Base-by-base conservation (phyloP, 768 basidiomycete species). In the Leccinum pellstonianum region DNA sequence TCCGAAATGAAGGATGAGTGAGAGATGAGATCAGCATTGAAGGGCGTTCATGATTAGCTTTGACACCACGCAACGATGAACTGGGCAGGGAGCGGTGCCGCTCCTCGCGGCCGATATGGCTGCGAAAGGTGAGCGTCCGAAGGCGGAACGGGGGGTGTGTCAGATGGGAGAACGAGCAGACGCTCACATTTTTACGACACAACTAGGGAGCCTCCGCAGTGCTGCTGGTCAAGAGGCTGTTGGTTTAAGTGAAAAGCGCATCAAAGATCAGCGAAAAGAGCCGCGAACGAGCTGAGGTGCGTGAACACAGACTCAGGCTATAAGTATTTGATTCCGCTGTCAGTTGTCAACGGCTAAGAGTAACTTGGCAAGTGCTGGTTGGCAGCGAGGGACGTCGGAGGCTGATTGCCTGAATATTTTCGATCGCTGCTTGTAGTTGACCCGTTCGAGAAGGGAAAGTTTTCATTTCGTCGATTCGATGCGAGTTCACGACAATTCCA, bases 11-110 rank as follows among this genome's bases (percentile, higher is more conserved):
- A 72, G 50, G 55, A 70, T 57, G 64, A 62, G 68, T 70, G 62
- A 69, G 71, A 68, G 69, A 73, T 68, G 68, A 61, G 70, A 73
- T 73, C 72, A 73, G 63, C 73, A 66, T 70, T 60, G 64, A 68
- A 70, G 64, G 58, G 63, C 4, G 50, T 68, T 69, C 75, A 75
- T 73, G 72, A 73, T 73, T 72, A 67, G 61, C 70, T 67, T 62
- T 69, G 58, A 57, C 46, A 73, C 64, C 43, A 43, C 43, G 62
- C 62, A 71, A 63, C 65, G 61, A 69, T 58, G 69, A 57, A 63
- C 63, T 68, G 64, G 56, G 65, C 59, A 58, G 58, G 60, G 58
- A 59, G 62, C 73, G 68, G 68, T 60, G 51, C 73, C 73, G 73
- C 60, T 60, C 57, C 38, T 58, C 65, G 59, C 65, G 61, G 63